A percentile compares a stretch with the other conserved stretches of the same genome.
These are phyloP conservation scores for Paraphoma chrysanthemicola DNA, from an alignment of 2,329 filamentous ascomycete species.

Conservation along the genomic window DNA sequence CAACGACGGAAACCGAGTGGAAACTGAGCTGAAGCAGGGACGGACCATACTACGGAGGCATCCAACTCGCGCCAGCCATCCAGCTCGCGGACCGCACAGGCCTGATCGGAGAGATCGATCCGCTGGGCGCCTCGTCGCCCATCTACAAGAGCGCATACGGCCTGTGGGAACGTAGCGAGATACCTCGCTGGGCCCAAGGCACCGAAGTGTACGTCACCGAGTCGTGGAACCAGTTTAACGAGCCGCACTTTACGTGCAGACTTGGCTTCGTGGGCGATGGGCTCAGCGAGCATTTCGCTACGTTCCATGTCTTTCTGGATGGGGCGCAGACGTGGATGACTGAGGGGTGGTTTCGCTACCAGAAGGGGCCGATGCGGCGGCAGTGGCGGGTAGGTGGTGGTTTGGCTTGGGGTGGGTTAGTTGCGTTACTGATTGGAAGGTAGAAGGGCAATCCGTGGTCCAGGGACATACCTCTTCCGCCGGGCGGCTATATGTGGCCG, in stretches of 20 bases:
- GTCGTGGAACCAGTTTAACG: constrained; percentile 6
- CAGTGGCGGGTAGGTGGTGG: not conserved
- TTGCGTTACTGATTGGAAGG: not conserved
- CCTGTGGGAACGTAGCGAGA: not conserved
- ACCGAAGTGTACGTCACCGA: constrained; percentile 7
- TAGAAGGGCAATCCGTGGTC: not conserved
- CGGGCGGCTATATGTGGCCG: not conserved
- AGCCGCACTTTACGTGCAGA: constrained; percentile 12
- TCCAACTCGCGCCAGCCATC: no score
- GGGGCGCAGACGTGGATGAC: constrained; percentile 7
- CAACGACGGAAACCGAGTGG: not conserved
- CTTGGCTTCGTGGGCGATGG: not conserved
- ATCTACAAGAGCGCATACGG: not conserved
- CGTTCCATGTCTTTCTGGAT: constrained; percentile 14
- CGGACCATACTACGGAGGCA: no score
- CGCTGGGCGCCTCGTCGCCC: not conserved
- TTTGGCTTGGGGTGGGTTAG: not conserved
- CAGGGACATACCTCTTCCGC: not conserved
- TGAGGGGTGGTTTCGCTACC: not conserved
- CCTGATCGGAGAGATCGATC: not conserved
- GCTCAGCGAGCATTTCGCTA: not conserved
- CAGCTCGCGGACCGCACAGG: no score
- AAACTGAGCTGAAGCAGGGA: no score
- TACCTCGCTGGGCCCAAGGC: not conserved
- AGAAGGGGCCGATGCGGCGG: not conserved